Conservation (phyloP, 305 asterid genomes). For the Solanum hybrid region DNA sequence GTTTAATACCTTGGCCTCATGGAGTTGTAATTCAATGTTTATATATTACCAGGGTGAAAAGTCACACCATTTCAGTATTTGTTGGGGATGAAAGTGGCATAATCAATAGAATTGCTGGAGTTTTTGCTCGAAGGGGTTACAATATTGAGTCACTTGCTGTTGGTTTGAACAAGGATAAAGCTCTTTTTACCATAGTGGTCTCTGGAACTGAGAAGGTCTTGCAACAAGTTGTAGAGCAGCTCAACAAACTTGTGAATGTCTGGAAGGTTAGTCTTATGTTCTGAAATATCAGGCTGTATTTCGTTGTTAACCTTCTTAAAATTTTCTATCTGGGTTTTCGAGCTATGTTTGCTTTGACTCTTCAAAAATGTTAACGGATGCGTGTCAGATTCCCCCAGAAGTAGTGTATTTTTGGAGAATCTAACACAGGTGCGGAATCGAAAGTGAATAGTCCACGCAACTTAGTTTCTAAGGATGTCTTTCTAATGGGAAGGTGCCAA, state of each 20-base stretch:
- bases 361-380: not conserved
- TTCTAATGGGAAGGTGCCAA: not conserved
- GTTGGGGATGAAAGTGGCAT: conserved; percentile 97
- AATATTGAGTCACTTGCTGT: conserved; percentile 91
- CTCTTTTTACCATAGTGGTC: conserved; percentile 81
- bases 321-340: not conserved
- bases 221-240: conserved; percentile 77
- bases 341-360: not conserved
- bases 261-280: conserved; percentile 41
- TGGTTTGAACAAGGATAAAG: conserved; percentile 82
- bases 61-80: conserved; percentile 77
- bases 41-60: conserved; percentile 40
- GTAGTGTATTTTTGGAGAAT: not conserved
- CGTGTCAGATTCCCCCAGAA: not conserved
- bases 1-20: not conserved
- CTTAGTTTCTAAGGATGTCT: not conserved
- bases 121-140: conserved; percentile 86
- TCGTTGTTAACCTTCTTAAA: not conserved
- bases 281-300: conserved; percentile 3
- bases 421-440: not conserved
- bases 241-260: conserved; percentile 79
- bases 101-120: conserved; percentile 85
- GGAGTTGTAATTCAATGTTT: not conserved
- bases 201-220: conserved; percentile 64
- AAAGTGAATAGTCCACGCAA: not conserved